phyloP scores from a whole-genome alignment of 495 filamentous ascomycete genomes.

The Penicillium angulare region DNA sequence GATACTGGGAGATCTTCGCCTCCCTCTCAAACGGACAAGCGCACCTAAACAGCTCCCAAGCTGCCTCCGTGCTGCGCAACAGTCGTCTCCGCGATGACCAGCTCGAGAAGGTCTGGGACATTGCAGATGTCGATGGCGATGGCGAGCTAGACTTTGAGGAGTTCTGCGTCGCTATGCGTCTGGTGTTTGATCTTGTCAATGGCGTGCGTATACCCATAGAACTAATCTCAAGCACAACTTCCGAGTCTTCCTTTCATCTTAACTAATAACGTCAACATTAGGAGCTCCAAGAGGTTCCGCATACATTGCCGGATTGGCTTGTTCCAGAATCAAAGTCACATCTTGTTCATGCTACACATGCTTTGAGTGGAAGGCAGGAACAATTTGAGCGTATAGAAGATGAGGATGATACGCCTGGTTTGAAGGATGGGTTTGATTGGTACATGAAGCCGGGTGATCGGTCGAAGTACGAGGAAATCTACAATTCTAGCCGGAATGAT shows the following conservation, averaged over 20 bases:
- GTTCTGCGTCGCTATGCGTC: slow-evolving; percentile 97
- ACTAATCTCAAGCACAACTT: too few species aligned
- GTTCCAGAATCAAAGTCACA: slow-evolving; percentile 96
- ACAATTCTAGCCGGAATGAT: slow-evolving; percentile 79
- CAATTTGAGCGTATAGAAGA: slow-evolving; percentile 76
- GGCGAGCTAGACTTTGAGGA: slow-evolving; percentile 98
- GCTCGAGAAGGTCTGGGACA: slow-evolving; percentile 94
- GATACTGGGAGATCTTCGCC: slow-evolving; percentile 99
- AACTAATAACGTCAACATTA: slow-evolving; percentile 27
- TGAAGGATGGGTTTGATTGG: slow-evolving; percentile 98
- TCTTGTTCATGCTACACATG: slow-evolving; percentile 84
- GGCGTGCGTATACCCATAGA: slow-evolving; percentile 77
- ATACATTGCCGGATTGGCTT: slow-evolving; percentile 86
- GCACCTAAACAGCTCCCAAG: slow-evolving; percentile 85
- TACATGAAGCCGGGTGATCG: slow-evolving; percentile 94
- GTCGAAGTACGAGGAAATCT: slow-evolving; percentile 93
- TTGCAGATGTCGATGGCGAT: slow-evolving; percentile 94
- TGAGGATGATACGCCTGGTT: slow-evolving; percentile 74
- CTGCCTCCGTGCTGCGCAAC: slow-evolving; percentile 94
- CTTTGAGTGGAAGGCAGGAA: slow-evolving; percentile 69
- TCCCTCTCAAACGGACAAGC: slow-evolving; percentile 75
- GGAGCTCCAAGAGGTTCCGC: slow-evolving; percentile 86
- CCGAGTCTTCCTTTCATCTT: neutral
- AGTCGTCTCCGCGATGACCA: slow-evolving; percentile 89
- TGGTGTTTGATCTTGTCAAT: slow-evolving; percentile 96